phyloP scores from a whole-genome alignment of 164 flowering plant genomes.

The Chloranthus sessilifolius region DNA sequence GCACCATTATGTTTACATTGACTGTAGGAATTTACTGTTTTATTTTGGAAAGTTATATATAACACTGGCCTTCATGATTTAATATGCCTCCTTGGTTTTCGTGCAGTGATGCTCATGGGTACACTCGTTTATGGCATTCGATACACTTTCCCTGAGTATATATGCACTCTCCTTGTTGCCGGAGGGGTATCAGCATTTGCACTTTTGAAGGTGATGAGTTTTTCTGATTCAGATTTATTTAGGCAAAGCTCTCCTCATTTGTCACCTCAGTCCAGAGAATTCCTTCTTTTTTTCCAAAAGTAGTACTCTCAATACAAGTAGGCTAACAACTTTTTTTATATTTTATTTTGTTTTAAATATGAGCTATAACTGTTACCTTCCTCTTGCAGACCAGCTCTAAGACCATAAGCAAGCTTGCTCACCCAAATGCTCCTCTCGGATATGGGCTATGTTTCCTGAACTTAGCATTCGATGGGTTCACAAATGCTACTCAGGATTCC shows the following conservation, averaged over 20 bases:
- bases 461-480: slow-evolving; percentile 94
- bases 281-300: no score
- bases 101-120: slow-evolving; percentile 96
- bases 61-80: not conserved
- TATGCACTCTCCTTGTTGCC: slow-evolving; percentile 94
- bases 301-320: no score
- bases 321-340: not conserved
- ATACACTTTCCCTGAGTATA: slow-evolving; percentile 77
- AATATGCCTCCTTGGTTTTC: not conserved
- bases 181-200: slow-evolving; percentile 97
- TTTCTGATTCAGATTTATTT: no score
- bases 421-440: slow-evolving; percentile 96
- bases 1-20: no score
- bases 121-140: slow-evolving; percentile 80
- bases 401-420: slow-evolving; percentile 90
- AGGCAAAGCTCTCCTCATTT: no score
- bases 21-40: no score
- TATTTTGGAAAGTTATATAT: no score
- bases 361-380: not conserved
- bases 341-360: not conserved
- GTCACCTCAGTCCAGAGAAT: no score
- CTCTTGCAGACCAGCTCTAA: slow-evolving; percentile 84
- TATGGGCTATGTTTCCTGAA: slow-evolving; percentile 91
- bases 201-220: slow-evolving; percentile 60
- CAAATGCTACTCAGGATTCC: slow-evolving; percentile 97